These are phyloP conservation scores for Gossypium ekmanianum DNA, from an alignment of 345 rosid species.

Conservation along the genomic window DNA sequence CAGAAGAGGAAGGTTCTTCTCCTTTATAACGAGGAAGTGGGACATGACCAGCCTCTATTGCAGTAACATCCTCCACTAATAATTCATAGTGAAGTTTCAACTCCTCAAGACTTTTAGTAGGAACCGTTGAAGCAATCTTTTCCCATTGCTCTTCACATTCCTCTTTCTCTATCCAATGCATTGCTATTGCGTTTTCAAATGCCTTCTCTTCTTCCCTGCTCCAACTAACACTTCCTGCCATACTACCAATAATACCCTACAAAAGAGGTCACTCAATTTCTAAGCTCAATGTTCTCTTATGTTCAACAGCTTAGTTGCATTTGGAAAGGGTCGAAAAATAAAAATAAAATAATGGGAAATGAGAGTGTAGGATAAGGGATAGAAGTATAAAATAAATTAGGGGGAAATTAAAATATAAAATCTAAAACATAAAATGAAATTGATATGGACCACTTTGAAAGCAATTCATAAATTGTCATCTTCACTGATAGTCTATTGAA, in stretches of 20 bases:
- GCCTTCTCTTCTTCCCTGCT: conserved; percentile 80
- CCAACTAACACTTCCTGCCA: conserved; percentile 57
- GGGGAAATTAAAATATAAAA: not conserved
- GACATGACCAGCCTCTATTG: conserved; percentile 66
- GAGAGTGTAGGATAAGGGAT: conserved; percentile 40
- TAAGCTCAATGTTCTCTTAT: not conserved
- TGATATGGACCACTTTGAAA: conserved; percentile 12
- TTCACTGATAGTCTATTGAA: not conserved
- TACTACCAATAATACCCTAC: conserved; percentile 8
- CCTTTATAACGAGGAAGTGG: conserved; percentile 57
- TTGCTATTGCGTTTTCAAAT: conserved; percentile 74
- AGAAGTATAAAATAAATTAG: not conserved
- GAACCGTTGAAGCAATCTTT: conserved; percentile 68
- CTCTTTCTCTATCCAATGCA: conserved; percentile 50
- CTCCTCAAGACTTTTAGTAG: conserved; percentile 47
- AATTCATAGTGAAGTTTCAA: conserved; percentile 57
- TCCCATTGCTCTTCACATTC: conserved; percentile 57
- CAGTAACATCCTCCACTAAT: conserved; percentile 62
- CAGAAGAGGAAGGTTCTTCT: conserved; percentile 44
- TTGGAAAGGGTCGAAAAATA: not conserved
- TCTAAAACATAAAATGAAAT: not conserved
- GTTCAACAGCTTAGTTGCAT: conserved; percentile 12
- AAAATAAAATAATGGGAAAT: not conserved
- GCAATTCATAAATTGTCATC: conserved; percentile 1
- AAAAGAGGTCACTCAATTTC: not conserved